Percentiles rank a stretch among this genome's conserved stretches.
Evolutionary conservation across 2,329 filamentous ascomycete species (phyloP).

Genomic region (Didymella exigua): DNA sequence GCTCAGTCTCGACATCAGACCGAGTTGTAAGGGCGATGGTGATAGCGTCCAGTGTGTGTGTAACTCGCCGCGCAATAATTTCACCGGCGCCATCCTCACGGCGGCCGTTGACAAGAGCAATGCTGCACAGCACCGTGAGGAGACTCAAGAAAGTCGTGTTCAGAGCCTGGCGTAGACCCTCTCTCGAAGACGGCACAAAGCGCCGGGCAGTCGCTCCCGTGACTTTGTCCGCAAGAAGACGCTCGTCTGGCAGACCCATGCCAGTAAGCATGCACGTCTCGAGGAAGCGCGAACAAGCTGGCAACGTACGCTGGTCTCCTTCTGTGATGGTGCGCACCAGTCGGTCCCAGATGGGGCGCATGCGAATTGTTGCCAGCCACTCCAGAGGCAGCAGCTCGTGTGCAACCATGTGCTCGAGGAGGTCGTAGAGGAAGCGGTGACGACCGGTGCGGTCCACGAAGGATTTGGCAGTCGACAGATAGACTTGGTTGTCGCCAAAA

Average conservation of each 20-base stretch:
- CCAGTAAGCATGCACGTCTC: constrained; percentile 38
- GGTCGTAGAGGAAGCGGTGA: constrained; percentile 42
- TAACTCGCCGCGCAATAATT: constrained; percentile 24
- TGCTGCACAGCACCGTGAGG: constrained; percentile 42
- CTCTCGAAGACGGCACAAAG: constrained; percentile 32
- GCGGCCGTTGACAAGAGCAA: constrained; percentile 34
- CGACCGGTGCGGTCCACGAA: constrained; percentile 40
- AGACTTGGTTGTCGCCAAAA: constrained; percentile 35
- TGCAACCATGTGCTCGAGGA: constrained; percentile 42
- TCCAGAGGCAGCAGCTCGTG: constrained; percentile 45
- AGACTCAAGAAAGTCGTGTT: constrained; percentile 45
- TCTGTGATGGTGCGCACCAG: constrained; percentile 42
- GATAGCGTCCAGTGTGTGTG: constrained; percentile 32
- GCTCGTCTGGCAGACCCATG: constrained; percentile 36
- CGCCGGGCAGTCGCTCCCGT: constrained; percentile 26
- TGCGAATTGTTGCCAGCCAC: constrained; percentile 46
- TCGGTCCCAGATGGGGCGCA: constrained; percentile 45
- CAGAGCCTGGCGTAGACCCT: constrained; percentile 40
- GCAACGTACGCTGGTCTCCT: constrained; percentile 32
- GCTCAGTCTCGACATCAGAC: constrained; percentile 29
- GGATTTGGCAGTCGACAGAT: constrained; percentile 32
- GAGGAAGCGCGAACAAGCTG: constrained; percentile 37
- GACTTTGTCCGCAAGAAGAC: constrained; percentile 26
- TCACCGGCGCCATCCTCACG: constrained; percentile 25
- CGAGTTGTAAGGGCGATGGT: constrained; percentile 33